phyloP scores from a whole-genome alignment of 2,329 filamentous ascomycete species.

The Pseudocercospora fuligena region DNA sequence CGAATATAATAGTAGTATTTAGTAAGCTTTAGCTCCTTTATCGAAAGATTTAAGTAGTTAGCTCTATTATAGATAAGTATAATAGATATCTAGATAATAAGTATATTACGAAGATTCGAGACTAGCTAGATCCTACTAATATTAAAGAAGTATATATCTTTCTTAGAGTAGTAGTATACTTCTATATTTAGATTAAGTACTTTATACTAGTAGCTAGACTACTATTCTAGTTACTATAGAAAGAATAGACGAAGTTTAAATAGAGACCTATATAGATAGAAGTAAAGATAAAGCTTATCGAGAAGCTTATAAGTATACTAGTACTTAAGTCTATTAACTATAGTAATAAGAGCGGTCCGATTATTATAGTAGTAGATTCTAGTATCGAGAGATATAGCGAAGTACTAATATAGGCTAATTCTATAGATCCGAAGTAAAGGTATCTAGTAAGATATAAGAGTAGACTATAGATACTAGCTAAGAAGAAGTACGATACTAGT shows the following conservation, averaged over 20 bases:
- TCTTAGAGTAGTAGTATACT: background rate
- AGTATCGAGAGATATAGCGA: background rate
- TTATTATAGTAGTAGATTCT: background rate
- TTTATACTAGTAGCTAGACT: background rate
- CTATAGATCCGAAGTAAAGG: background rate
- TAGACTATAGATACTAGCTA: background rate
- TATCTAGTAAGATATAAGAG: background rate
- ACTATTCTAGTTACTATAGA: background rate
- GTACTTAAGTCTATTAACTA: background rate
- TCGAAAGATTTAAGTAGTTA: background rate
- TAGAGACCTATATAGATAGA: background rate
- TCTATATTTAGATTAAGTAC: background rate
- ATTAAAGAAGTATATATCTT: constrained; percentile 2
- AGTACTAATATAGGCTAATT: background rate
- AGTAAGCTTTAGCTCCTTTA: background rate
- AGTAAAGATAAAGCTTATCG: background rate
- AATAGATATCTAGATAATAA: background rate
- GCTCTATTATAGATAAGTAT: background rate
- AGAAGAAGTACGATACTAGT: background rate
- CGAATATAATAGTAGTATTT: background rate
- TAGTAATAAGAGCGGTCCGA: background rate
- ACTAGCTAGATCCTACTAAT: background rate
- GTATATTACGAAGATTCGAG: background rate
- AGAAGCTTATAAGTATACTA: background rate
- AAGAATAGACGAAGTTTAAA: background rate